Percentiles rank a stretch among this genome's conserved stretches.
Evolutionary conservation across 2,329 filamentous ascomycete species (phyloP).

Genomic region (Botrytis porri): DNA sequence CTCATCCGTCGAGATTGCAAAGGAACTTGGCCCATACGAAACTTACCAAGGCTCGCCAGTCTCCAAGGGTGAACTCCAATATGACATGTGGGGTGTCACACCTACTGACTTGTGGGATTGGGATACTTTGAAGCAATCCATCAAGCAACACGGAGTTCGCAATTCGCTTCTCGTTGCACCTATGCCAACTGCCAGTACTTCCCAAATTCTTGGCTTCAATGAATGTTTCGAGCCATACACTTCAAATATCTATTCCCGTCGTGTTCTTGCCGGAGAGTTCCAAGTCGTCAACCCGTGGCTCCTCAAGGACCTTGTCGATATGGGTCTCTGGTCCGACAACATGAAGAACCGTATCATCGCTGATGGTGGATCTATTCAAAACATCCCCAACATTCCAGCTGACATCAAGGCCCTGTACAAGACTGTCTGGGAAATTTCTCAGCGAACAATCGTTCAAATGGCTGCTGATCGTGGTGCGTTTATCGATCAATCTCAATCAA

Average conservation of each 20-base stretch:
- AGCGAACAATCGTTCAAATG: conserved; percentile 95
- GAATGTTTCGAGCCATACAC: conserved; percentile 99
- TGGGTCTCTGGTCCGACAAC: conserved; percentile 97
- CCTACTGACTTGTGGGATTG: conserved; percentile 97
- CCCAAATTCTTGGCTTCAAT: conserved; percentile 97
- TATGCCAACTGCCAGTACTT: conserved; percentile 97
- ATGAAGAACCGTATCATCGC: conserved; percentile 99
- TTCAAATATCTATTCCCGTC: conserved; percentile 98
- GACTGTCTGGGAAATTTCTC: conserved; percentile 99
- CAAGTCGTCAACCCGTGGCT: conserved; percentile 99
- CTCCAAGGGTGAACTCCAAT: conserved; percentile 93
- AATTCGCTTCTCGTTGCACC: conserved; percentile 94
- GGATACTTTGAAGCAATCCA: conserved; percentile 81
- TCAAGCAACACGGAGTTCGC: conserved; percentile 88
- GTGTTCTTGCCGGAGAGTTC: conserved; percentile 97
- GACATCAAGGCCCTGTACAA: conserved; percentile 98
- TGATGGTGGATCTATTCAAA: conserved; percentile 92
- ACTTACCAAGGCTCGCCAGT: conserved; percentile 92
- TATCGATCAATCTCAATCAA: conserved; percentile 97
- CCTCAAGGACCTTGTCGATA: conserved; percentile 94
- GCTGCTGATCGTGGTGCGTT: conserved; percentile 96
- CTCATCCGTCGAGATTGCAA: conserved; percentile 81
- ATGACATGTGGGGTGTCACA: conserved; percentile 97
- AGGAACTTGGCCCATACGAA: conserved; percentile 78
- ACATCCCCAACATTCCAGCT: conserved; percentile 91